Evolutionary conservation across 305 asterid species (phyloP).

Genomic region (Fraxinus platypoda): DNA sequence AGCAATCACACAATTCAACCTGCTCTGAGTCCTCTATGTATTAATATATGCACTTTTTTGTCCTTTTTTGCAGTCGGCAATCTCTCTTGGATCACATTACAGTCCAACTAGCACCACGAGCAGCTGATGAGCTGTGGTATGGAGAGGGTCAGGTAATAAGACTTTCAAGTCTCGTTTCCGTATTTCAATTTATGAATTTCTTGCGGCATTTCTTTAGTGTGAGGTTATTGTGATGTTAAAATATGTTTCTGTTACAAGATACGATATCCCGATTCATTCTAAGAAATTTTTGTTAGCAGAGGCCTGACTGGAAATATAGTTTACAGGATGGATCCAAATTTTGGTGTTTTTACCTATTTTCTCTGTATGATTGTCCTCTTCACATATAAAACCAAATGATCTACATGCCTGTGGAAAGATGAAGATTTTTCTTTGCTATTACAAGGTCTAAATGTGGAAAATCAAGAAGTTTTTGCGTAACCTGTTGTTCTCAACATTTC

Average conservation of each 20-base stretch:
- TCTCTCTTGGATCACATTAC: slow-evolving; percentile 92
- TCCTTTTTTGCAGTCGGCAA: slow-evolving; percentile 62
- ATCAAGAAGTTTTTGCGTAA: background rate
- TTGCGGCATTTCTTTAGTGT: slow-evolving; percentile 5
- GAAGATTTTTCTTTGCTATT: background rate
- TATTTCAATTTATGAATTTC: slow-evolving; percentile 5
- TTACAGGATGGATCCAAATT: background rate
- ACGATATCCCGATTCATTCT: background rate
- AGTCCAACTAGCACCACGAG: slow-evolving; percentile 97
- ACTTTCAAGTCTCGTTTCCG: slow-evolving; percentile 3
- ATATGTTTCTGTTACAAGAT: background rate
- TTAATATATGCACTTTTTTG: background rate
- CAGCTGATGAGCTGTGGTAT: slow-evolving; percentile 93
- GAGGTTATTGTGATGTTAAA: background rate
- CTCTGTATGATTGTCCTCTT: background rate
- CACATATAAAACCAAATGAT: background rate
- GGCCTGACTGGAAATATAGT: background rate
- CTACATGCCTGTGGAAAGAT: background rate
- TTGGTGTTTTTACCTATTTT: background rate
- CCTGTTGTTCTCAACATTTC: background rate
- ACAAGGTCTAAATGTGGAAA: background rate
- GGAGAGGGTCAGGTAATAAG: slow-evolving; percentile 74
- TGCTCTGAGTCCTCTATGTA: background rate
- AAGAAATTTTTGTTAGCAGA: background rate
- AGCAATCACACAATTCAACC: background rate